Percentiles rank a stretch among this genome's conserved stretches.
Evolutionary conservation across 768 basidiomycete genomes (phyloP).

Genomic region (Epithele typhae): DNA sequence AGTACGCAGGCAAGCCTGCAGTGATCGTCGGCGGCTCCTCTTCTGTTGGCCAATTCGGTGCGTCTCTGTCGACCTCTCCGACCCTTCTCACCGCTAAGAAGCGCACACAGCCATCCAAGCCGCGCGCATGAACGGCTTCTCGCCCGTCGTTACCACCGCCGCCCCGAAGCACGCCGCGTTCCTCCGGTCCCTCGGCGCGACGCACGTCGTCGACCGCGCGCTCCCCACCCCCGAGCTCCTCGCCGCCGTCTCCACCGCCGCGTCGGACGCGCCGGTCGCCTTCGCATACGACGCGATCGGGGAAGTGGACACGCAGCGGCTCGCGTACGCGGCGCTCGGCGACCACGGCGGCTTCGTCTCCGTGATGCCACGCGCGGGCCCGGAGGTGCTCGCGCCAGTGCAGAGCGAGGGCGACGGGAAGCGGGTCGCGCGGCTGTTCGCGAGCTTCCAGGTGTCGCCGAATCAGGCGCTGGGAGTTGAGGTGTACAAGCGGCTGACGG

Average conservation of each 20-base stretch:
- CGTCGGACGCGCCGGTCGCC: conserved; percentile 5
- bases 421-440: conserved; percentile 6
- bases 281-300: conserved; percentile 18
- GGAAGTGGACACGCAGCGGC: conserved; percentile 8
- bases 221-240: not conserved
- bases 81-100: not conserved
- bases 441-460: conserved; percentile 7
- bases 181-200: conserved; percentile 21
- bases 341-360: conserved; percentile 10
- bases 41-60: conserved; percentile 27
- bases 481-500: conserved; percentile 15
- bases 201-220: conserved; percentile 21
- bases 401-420: conserved; percentile 11
- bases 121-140: no score
- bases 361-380: conserved; percentile 7
- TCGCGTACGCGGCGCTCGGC: conserved; percentile 13
- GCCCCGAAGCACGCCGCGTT: conserved; percentile 2
- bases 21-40: conserved; percentile 25
- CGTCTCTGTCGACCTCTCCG: not conserved
- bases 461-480: conserved; percentile 9
- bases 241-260: not conserved
- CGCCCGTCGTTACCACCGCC: conserved; percentile 19
- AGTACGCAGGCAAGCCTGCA: conserved; percentile 22
- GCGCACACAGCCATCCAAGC: no score
- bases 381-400: not conserved